Evolutionary conservation across 1,284 basidiomycete species (phyloP), one percentile per base, ranked within the genome.

Genomic region (Irpex lacteus): DNA sequence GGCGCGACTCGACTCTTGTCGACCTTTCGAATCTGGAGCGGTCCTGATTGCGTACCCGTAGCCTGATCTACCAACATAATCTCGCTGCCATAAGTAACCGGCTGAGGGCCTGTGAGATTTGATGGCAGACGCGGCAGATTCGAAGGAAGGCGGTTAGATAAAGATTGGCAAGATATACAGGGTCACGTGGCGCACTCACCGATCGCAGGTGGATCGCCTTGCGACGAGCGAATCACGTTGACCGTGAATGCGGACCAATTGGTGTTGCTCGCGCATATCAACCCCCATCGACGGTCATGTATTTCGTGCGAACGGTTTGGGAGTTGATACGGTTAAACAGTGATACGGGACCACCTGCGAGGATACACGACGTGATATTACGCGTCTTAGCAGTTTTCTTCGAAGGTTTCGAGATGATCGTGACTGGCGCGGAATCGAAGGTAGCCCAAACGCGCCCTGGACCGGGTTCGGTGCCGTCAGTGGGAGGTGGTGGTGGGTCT

Each of bases 241-340:
- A 96, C 92, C 71, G 92, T 94, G 80, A 96, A 96, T n/a, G 95
- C 94, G 62, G 93, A 94, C 94, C 94, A 96, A 49, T 90, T 85
- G 64, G 90, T 81, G 75, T 93, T 94, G 76, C 92, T 94, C 21
- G 94, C 94, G 75, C 89, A 92, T 60, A 96, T 81, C 75, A 92
- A 87, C 85, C 40, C 74, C 91, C 87, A 71, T 96, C 92, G 73
- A 95, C 91, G 63, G 91, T 92, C 90, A 98, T 94, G 76, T 96
- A 98, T 80, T 98, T 98, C 60, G 96, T 98, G 69, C 96, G 90
- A 65, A 97, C 95, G 26, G 95, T 97, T 80, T 98, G 96, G 11
- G 93, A 94, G 78, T 98, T 96, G 82, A 98, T 95, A 72, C 96
- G 92, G 75, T 96, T 96, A 85, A 96, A 97, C 59, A 98, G 84